Evolutionary conservation across 768 basidiomycete species (phyloP).

Genomic region (Chalciporus piperatus): DNA sequence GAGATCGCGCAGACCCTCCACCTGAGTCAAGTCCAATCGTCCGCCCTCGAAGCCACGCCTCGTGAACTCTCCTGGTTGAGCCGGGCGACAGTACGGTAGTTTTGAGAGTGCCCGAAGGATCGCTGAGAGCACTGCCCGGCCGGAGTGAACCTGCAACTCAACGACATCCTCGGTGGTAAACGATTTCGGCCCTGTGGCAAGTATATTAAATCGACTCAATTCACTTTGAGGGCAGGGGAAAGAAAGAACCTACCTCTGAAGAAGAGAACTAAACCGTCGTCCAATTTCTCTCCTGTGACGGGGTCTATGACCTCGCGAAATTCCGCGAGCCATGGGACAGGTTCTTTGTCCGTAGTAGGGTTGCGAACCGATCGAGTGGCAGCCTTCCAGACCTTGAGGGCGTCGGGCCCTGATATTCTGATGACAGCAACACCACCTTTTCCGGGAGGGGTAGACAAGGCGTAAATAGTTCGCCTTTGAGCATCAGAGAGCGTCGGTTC

Average conservation of each 20-base stretch:
- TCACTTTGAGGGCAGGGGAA: not conserved
- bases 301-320: conserved; percentile 70
- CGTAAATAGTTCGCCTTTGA: conserved; percentile 79
- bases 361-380: conserved; percentile 45
- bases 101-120: conserved; percentile 61
- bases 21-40: conserved; percentile 82
- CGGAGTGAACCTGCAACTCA: conserved; percentile 87
- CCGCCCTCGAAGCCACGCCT: conserved; percentile 79
- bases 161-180: conserved; percentile 83
- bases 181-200: conserved; percentile 61
- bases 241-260: conserved; percentile 58
- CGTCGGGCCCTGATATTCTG: conserved; percentile 78
- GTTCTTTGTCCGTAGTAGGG: conserved; percentile 23
- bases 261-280: conserved; percentile 79
- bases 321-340: conserved; percentile 65
- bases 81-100: conserved; percentile 67
- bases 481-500: conserved; percentile 39
- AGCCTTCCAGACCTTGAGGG: conserved; percentile 54
- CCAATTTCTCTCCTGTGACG: conserved; percentile 55
- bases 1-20: conserved; percentile 83
- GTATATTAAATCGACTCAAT: not conserved
- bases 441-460: conserved; percentile 83
- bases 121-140: conserved; percentile 73
- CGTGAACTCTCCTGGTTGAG: conserved; percentile 88
- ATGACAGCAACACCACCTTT: conserved; percentile 83